These are phyloP conservation scores for Quercus cerris DNA, from an alignment of 306 rosid species.

Conservation along the genomic window DNA sequence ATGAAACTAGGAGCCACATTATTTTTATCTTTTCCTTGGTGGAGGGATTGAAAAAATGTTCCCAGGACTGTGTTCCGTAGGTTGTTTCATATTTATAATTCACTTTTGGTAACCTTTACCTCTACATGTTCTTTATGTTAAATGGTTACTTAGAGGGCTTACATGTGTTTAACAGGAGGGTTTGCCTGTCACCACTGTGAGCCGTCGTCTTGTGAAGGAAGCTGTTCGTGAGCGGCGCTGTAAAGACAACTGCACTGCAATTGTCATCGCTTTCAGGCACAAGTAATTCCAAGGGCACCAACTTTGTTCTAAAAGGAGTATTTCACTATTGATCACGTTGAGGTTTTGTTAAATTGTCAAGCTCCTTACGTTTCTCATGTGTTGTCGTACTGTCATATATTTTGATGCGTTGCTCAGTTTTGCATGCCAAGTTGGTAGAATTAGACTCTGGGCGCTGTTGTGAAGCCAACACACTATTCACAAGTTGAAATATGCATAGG, in stretches of 20 bases:
- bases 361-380: neutral
- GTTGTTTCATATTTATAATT: neutral
- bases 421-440: neutral
- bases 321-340: neutral
- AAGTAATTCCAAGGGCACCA: slow-evolving; percentile 18
- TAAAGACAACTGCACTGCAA: slow-evolving; percentile 87
- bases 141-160: neutral
- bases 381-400: neutral
- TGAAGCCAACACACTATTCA: neutral
- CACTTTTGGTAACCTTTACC: neutral
- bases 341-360: neutral
- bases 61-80: neutral
- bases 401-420: neutral
- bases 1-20: neutral
- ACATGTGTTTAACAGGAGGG: slow-evolving; percentile 55
- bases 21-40: neutral
- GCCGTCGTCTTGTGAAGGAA: slow-evolving; percentile 76
- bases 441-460: neutral
- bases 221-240: slow-evolving; percentile 83
- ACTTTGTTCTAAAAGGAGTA: neutral
- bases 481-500: neutral
- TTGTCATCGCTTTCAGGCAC: slow-evolving; percentile 59
- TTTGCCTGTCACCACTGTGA: slow-evolving; percentile 51
- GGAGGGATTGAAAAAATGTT: neutral
- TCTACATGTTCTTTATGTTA: neutral